phyloP scores from a whole-genome alignment of 495 filamentous ascomycete species.

The Penicillium soppii region DNA sequence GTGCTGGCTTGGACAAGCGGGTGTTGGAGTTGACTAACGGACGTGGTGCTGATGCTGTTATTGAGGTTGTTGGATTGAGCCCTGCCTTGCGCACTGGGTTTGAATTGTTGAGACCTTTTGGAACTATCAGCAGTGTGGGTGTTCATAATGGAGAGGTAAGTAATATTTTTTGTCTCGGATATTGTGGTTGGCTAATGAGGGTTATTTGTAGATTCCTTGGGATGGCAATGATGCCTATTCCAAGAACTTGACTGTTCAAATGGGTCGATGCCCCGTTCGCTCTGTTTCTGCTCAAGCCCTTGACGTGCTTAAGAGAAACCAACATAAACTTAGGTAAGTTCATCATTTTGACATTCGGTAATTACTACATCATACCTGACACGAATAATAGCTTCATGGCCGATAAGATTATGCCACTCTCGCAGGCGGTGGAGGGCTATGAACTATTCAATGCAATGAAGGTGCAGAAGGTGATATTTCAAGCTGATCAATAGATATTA shows the following conservation, averaged over 20 bases:
- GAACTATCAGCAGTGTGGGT: constrained; percentile 82
- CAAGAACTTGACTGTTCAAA: constrained; percentile 89
- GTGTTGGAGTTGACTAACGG: constrained; percentile 78
- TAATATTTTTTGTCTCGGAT: neutral
- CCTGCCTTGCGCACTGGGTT: constrained; percentile 80
- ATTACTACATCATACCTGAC: neutral
- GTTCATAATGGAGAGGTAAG: constrained; percentile 86
- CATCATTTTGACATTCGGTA: too few relatives aligned
- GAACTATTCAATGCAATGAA: constrained; percentile 91
- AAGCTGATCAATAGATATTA: constrained; percentile 44
- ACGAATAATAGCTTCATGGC: constrained; percentile 72
- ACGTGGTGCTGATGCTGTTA: constrained; percentile 83
- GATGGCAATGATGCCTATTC: constrained; percentile 77
- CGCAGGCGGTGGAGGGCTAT: constrained; percentile 82
- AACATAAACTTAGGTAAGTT: constrained; percentile 77
- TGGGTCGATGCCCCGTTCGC: constrained; percentile 90
- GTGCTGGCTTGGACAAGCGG: constrained; percentile 63
- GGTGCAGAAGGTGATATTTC: constrained; percentile 77
- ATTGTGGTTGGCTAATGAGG: neutral
- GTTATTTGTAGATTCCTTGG: constrained; percentile 72
- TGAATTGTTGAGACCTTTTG: constrained; percentile 84
- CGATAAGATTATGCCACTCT: constrained; percentile 88
- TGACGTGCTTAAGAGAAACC: constrained; percentile 75
- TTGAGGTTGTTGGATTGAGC: constrained; percentile 89
- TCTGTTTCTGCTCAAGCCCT: constrained; percentile 79